Evolutionary conservation across 2,329 filamentous ascomycete genomes (phyloP).

Genomic region (Emmonsiellopsis sp.): DNA sequence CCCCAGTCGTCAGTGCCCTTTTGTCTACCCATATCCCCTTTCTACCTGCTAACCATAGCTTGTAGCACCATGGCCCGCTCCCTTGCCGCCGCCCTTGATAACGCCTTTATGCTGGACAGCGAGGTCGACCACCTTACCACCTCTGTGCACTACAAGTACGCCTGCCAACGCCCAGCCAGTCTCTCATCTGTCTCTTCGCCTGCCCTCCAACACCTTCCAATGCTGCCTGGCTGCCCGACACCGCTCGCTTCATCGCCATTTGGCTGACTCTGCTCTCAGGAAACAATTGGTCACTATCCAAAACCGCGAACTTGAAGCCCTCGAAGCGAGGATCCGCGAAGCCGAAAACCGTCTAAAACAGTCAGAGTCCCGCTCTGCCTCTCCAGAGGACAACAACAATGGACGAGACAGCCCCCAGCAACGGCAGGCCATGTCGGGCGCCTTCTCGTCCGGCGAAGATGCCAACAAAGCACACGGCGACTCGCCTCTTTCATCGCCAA

Average conservation of each 20-base stretch:
- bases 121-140: conserved; percentile 64
- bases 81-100: conserved; percentile 78
- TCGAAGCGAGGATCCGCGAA: conserved; percentile 74
- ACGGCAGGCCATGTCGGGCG: conserved; percentile 13
- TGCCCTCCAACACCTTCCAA: background rate
- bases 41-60: conserved; percentile 17
- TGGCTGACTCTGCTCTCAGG: conserved; percentile 37
- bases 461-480: conserved; percentile 9
- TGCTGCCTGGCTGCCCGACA: background rate
- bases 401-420: conserved; percentile 10
- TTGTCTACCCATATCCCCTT: conserved; percentile 3
- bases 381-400: conserved; percentile 8
- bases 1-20: conserved; percentile 60
- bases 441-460: conserved; percentile 12
- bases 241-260: background rate
- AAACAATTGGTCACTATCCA: conserved; percentile 70
- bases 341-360: conserved; percentile 68
- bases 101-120: conserved; percentile 81
- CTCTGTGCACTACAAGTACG: conserved; percentile 74
- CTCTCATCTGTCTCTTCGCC: conserved; percentile 11
- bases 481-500: conserved; percentile 10
- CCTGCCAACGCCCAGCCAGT: conserved; percentile 1
- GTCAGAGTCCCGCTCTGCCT: conserved; percentile 14
- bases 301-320: conserved; percentile 70
- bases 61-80: conserved; percentile 74